These are phyloP conservation scores for Tulasnella sp. DNA, from an alignment of 768 basidiomycete species.

Conservation along the genomic window DNA sequence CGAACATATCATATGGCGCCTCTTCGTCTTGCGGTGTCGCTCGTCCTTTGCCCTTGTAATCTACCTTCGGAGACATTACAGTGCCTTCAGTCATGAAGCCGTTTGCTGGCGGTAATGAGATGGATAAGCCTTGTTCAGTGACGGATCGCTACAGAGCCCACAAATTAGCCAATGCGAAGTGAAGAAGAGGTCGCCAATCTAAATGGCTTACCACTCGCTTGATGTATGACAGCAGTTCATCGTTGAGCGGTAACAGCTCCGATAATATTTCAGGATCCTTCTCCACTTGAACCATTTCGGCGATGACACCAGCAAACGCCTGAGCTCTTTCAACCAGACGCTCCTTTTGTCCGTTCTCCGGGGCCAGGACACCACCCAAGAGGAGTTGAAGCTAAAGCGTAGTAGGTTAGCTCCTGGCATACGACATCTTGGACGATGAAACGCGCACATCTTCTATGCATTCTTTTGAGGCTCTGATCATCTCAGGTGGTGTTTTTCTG, in stretches of 20 bases:
- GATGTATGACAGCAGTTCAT: conserved; percentile 51
- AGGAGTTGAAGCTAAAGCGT: not conserved
- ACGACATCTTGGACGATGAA: not conserved
- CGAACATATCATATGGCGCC: conserved; percentile 3
- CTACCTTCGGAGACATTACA: not conserved
- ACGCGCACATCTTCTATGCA: conserved; percentile 12
- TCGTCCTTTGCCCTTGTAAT: conserved; percentile 67
- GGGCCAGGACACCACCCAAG: conserved; percentile 3
- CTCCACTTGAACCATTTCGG: conserved; percentile 33
- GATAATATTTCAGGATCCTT: conserved; percentile 36
- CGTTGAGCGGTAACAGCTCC: conserved; percentile 61
- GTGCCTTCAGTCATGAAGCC: not conserved
- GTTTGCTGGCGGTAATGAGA: not conserved
- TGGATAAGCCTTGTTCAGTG: not conserved
- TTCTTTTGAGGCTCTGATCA: conserved; percentile 23
- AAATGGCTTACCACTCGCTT: conserved; percentile 33
- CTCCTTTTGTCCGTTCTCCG: conserved; percentile 13
- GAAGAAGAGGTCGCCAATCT: too few species aligned
- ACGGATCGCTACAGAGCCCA: not conserved
- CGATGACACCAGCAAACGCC: conserved; percentile 42
- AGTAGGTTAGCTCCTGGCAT: not conserved
- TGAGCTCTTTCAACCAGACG: conserved; percentile 20
- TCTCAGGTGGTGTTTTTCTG: conserved; percentile 23
- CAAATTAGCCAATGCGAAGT: not conserved
- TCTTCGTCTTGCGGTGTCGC: conserved; percentile 16